Percentiles rank a stretch among this genome's conserved stretches.
Evolutionary conservation across 1,139 yeast species (phyloP).

Genomic region (Lodderomyces theae): DNA sequence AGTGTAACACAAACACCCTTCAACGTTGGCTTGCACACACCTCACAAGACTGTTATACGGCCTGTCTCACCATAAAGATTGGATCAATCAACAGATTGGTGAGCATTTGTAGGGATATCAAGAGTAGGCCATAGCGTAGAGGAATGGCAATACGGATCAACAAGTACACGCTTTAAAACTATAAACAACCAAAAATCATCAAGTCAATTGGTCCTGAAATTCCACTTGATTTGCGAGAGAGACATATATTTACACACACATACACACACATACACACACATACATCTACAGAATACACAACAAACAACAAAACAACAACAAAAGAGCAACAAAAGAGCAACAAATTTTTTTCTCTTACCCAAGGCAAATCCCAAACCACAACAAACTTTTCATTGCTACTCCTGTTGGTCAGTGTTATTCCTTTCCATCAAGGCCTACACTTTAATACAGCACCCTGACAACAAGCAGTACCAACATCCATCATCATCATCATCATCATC

Average conservation of each 20-base stretch:
- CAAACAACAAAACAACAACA: not conserved
- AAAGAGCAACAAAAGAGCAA: not conserved
- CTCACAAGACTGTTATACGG: not conserved
- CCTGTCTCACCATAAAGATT: too few species aligned
- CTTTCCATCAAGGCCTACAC: too few species aligned
- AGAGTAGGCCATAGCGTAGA: too few species aligned
- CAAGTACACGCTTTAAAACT: not conserved
- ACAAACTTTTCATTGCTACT: not conserved
- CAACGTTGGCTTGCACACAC: not conserved
- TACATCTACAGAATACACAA: too few species aligned
- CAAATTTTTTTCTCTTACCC: not conserved
- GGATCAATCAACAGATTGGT: too few species aligned
- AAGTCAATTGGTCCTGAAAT: not conserved
- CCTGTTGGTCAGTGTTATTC: too few species aligned
- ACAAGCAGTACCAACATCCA: not conserved
- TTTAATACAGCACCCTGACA: too few species aligned
- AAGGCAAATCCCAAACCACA: not conserved
- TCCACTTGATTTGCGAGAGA: not conserved
- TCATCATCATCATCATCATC: not conserved
- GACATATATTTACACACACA: too few species aligned
- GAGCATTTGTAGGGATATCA: too few species aligned
- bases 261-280: too few species aligned
- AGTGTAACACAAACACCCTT: not conserved
- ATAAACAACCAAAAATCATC: conserved; percentile 1
- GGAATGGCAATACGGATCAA: too few species aligned